These are phyloP conservation scores for Toxoplasma gondii DNA, from an alignment of 169 alveolate genomes.

Conservation along the genomic window DNA sequence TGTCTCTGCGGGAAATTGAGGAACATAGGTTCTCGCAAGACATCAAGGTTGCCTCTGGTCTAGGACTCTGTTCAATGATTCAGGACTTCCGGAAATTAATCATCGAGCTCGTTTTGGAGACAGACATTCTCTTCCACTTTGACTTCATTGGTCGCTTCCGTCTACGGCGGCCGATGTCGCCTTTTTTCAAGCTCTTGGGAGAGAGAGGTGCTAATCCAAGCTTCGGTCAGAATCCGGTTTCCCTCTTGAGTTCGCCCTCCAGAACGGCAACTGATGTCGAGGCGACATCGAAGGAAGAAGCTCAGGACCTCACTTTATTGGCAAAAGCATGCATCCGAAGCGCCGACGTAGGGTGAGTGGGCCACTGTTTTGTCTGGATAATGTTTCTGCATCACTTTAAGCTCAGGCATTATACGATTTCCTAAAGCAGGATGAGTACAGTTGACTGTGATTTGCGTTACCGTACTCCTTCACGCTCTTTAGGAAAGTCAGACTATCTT, in stretches of 20 bases:
- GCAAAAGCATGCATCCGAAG: conserved; percentile 50
- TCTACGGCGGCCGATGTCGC: conserved; percentile 63
- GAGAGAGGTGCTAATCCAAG: not conserved
- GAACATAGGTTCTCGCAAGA: too few relatives aligned
- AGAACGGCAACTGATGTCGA: not conserved
- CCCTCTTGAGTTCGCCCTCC: not conserved
- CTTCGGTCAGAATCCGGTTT: not conserved
- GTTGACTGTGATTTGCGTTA: too few relatives aligned
- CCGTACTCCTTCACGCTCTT: too few relatives aligned
- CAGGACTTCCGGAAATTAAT: conserved; percentile 8
- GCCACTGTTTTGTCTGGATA: not conserved
- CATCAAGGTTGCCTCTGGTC: too few relatives aligned
- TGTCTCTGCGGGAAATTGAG: too few relatives aligned
- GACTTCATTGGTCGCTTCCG: conserved; percentile 79
- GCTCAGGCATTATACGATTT: too few relatives aligned
- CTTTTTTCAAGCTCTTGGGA: not conserved
- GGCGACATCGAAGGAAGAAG: conserved; percentile 7
- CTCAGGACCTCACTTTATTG: not conserved
- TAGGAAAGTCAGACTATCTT: too few relatives aligned
- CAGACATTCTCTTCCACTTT: conserved; percentile 85
- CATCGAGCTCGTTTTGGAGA: conserved; percentile 81
- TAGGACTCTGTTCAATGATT: too few relatives aligned
- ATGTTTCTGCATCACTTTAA: too few relatives aligned
- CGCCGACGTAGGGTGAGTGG: conserved; percentile 46
- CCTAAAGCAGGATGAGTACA: too few relatives aligned